Percentiles rank a stretch among this genome's conserved stretches.
Evolutionary conservation across 257 asterid genomes (phyloP).

Genomic region (Solanum clarkiae): DNA sequence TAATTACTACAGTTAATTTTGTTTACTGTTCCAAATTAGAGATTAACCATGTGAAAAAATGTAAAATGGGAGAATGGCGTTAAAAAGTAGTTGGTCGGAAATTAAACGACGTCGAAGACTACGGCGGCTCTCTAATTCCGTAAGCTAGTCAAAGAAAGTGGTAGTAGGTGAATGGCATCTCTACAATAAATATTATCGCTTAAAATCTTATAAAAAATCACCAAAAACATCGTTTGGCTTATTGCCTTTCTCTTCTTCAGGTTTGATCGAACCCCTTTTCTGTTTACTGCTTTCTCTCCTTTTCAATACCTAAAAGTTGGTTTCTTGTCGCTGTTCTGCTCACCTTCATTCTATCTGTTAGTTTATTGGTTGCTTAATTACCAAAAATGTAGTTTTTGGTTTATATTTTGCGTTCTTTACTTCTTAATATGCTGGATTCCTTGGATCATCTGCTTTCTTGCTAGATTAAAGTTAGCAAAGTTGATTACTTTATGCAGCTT

Average conservation of each 20-base stretch:
- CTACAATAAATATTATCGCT: background rate
- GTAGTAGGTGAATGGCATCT: background rate
- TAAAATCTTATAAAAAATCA: background rate
- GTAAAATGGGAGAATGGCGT: background rate
- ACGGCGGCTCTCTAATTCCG: background rate
- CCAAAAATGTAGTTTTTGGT: background rate
- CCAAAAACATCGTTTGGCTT: background rate
- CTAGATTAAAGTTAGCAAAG: background rate
- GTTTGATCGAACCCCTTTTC: background rate
- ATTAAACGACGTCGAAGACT: background rate
- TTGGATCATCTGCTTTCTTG: background rate
- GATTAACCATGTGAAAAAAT: background rate
- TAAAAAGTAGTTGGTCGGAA: background rate
- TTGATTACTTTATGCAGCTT: background rate
- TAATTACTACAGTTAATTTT: background rate
- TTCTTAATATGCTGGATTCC: background rate
- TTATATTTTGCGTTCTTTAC: background rate
- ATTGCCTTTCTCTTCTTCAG: background rate
- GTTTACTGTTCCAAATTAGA: background rate
- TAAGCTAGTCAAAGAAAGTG: background rate
- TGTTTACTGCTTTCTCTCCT: background rate
- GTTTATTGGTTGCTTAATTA: background rate
- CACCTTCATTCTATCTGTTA: background rate
- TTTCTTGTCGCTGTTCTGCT: background rate
- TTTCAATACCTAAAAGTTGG: background rate